Percentiles rank a stretch among this genome's conserved stretches.
Conservation (phyloP, 2,329 filamentous ascomycete genomes). For the Chaetomium sp. region DNA sequence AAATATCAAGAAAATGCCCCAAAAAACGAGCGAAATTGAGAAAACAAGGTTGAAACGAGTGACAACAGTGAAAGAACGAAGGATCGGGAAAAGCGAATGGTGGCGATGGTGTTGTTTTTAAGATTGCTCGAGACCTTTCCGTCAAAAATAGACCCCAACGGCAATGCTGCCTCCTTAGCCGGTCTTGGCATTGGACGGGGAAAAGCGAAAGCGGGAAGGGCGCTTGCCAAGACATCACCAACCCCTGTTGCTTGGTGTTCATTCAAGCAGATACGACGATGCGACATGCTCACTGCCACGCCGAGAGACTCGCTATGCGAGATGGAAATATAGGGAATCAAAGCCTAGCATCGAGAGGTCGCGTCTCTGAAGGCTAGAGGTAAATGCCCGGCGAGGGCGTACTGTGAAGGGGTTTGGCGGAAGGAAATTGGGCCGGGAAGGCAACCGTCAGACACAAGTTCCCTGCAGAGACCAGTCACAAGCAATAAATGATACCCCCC, state of each 20-base stretch:
- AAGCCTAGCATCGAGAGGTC: not conserved
- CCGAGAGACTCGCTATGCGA: not conserved
- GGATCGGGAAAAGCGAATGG: not conserved
- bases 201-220: slow-evolving; percentile 13
- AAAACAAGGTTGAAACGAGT: slow-evolving; percentile 8
- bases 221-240: slow-evolving; percentile 10
- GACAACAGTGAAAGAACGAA: slow-evolving; percentile 1
- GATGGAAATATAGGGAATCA: not conserved
- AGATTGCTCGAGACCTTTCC: slow-evolving; percentile 25
- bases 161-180: slow-evolving; percentile 12
- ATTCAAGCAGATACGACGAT: not conserved
- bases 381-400: not conserved
- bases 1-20: not conserved
- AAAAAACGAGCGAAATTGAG: not conserved
- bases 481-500: not conserved
- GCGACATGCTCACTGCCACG: not conserved
- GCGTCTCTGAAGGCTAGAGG: not conserved
- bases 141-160: slow-evolving; percentile 6
- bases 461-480: slow-evolving; percentile 9
- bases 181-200: slow-evolving; percentile 17
- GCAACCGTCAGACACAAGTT: slow-evolving; percentile 22
- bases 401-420: not conserved
- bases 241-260: slow-evolving; percentile 13
- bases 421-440: not conserved
- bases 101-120: slow-evolving; percentile 23